Percentiles rank a stretch among this genome's conserved stretches.
Conservation (phyloP, 345 rosid species). For the Eucalyptus regnans region DNA sequence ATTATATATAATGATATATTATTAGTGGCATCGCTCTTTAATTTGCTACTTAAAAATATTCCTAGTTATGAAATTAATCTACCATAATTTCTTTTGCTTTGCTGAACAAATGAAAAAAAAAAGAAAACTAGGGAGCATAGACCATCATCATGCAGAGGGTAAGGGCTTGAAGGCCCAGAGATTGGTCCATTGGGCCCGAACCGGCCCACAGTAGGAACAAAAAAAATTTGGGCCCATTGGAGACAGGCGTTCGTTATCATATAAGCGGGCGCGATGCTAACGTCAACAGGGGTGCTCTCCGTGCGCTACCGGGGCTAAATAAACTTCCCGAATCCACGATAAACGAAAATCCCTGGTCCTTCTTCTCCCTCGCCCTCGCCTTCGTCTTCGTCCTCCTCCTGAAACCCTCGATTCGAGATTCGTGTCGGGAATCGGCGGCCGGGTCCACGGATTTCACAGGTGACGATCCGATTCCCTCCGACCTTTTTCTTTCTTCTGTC, state of each 20-base stretch:
- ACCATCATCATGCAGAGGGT: neutral
- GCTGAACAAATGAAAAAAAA: neutral
- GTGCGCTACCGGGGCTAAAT: neutral
- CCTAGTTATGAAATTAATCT: neutral
- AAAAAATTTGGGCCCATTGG: neutral
- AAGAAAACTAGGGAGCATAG: neutral
- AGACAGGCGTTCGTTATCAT: neutral
- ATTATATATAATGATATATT: neutral
- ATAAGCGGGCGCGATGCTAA: neutral
- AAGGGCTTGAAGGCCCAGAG: neutral
- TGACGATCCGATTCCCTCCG: neutral
- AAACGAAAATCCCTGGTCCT: neutral
- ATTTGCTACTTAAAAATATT: neutral
- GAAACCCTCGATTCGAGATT: neutral
- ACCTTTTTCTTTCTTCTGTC: neutral
- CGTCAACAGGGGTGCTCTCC: neutral
- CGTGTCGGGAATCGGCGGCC: neutral
- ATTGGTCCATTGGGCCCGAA: neutral
- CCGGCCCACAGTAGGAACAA: neutral
- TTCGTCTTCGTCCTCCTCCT: neutral
- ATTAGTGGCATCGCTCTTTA: neutral
- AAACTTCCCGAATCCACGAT: neutral
- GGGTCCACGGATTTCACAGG: neutral
- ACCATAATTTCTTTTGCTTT: neutral
- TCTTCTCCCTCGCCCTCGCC: neutral